Evolutionary conservation across 2,329 filamentous ascomycete genomes (phyloP).

Genomic region (Venturia pyrina): DNA sequence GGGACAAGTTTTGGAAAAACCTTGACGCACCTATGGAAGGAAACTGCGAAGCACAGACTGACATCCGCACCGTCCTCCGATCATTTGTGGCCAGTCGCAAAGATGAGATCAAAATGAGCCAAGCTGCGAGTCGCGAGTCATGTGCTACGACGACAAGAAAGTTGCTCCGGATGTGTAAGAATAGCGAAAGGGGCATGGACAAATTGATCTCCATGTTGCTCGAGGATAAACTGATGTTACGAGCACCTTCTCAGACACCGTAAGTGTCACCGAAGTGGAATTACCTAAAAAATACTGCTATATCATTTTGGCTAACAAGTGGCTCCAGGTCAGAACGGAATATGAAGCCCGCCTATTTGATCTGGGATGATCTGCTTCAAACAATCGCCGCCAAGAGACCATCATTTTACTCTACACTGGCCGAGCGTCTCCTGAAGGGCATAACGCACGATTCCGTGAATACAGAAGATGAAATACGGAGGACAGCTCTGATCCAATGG

Average conservation of each 20-base stretch:
- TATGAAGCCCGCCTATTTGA: conserved; percentile 6
- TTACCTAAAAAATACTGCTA: too few relatives aligned
- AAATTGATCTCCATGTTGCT: background rate
- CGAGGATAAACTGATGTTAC: conserved; percentile 6
- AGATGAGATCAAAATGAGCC: background rate
- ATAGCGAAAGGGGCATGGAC: background rate
- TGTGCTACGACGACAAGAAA: background rate
- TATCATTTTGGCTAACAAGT: background rate
- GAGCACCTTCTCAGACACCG: background rate
- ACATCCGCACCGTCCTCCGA: background rate
- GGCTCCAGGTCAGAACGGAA: background rate
- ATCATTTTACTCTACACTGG: background rate
- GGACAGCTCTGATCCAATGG: background rate
- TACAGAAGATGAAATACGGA: background rate
- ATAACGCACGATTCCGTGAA: background rate
- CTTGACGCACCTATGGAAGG: background rate
- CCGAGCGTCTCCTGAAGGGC: background rate
- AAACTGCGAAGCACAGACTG: background rate
- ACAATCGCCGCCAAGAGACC: background rate
- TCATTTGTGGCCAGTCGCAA: background rate
- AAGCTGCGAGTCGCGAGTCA: background rate
- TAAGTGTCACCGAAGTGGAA: background rate
- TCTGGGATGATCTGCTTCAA: conserved; percentile 8
- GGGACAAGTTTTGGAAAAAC: conserved; percentile 4
- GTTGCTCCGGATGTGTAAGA: background rate